These are phyloP conservation scores for Potentilla sterilis DNA, from an alignment of 306 rosid species.

Conservation along the genomic window DNA sequence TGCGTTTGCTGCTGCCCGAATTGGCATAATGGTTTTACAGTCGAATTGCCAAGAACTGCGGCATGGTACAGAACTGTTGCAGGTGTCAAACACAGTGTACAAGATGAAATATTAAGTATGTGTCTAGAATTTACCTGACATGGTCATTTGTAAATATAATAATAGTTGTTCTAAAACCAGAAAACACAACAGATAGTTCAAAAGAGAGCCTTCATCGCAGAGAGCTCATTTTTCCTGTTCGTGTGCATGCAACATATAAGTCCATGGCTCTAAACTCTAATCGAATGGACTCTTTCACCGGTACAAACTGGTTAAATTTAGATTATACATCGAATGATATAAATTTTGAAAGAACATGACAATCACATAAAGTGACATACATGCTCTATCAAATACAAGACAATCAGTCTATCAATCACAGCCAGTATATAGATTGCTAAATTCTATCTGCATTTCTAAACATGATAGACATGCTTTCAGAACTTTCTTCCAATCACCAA, in stretches of 20 bases:
- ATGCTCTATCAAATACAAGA: not conserved
- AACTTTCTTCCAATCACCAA: not conserved
- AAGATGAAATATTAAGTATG: conserved; percentile 11
- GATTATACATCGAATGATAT: not conserved
- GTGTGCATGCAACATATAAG: not conserved
- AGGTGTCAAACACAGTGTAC: conserved; percentile 11
- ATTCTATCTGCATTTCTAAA: not conserved
- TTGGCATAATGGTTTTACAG: conserved; percentile 27
- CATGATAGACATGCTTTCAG: not conserved
- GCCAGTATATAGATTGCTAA: not conserved
- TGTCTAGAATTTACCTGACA: not conserved
- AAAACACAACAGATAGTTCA: not conserved
- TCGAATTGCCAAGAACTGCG: conserved; percentile 21
- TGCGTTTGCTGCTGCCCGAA: not conserved
- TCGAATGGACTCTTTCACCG: not conserved
- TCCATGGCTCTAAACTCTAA: not conserved
- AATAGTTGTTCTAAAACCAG: not conserved
- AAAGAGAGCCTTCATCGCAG: not conserved
- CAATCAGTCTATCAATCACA: not conserved
- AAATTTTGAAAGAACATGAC: not conserved
- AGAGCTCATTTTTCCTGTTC: not conserved
- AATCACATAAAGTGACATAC: not conserved
- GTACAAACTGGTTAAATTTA: not conserved
- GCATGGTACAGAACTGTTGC: conserved; percentile 25
- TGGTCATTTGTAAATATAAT: conserved; percentile 16